phyloP scores from a whole-genome alignment of 2,329 filamentous ascomycete species.

The Microcyclospora tardicrescens region DNA sequence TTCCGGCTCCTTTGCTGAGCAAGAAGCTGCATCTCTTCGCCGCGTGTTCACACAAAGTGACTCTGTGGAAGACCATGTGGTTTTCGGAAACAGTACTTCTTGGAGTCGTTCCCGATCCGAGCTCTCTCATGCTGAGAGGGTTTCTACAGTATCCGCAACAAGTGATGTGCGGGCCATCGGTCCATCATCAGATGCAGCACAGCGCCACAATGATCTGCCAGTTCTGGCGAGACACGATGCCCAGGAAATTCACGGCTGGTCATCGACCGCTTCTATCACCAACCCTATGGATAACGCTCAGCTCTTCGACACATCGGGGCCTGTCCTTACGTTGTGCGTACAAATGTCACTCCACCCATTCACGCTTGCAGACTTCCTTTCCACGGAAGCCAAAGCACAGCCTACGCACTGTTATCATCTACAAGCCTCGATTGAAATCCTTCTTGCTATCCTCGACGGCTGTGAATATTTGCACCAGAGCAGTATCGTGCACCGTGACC shows the following conservation, averaged over 20 bases:
- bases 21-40: slow-evolving; percentile 7
- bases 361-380: slow-evolving; percentile 46
- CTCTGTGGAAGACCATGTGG: slow-evolving; percentile 23
- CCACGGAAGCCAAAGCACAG: slow-evolving; percentile 2
- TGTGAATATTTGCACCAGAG: slow-evolving; percentile 51
- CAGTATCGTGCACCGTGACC: slow-evolving; percentile 50
- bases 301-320: slow-evolving; percentile 6
- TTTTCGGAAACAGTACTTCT: slow-evolving; percentile 26
- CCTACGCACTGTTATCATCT: slow-evolving; percentile 50
- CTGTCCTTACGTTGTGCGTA: slow-evolving; percentile 45
- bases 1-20: not conserved
- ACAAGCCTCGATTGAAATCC: slow-evolving; percentile 41
- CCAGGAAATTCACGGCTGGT: too few species aligned
- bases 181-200: not conserved
- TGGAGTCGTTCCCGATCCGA: not conserved
- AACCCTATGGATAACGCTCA: slow-evolving; percentile 1
- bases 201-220: too few species aligned
- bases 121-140: not conserved
- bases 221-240: too few species aligned
- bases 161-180: too few species aligned
- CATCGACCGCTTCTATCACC: not conserved
- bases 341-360: slow-evolving; percentile 55
- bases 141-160: not conserved
- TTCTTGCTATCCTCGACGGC: slow-evolving; percentile 48
- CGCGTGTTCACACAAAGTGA: slow-evolving; percentile 6